Conservation (phyloP, 1,284 basidiomycete genomes). For the Ceratobasidium sp. region DNA sequence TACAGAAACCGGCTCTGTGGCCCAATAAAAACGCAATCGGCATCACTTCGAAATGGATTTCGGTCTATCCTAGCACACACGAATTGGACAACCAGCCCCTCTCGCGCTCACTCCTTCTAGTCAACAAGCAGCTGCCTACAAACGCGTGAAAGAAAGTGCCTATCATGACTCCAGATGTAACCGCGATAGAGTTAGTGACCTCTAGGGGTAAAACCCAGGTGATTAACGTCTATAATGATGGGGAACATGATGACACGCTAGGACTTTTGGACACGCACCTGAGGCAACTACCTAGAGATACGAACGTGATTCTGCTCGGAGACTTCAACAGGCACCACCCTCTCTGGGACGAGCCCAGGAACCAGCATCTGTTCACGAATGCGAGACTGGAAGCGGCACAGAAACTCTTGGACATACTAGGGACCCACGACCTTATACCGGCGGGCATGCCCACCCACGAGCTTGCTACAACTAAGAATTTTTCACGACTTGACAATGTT, state of each 20-base stretch:
- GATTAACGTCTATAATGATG: slow-evolving; percentile 1
- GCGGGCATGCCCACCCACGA: too few species aligned
- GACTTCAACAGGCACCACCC: slow-evolving; percentile 36
- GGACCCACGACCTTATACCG: too few species aligned
- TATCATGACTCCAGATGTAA: background rate
- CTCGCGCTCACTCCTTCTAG: background rate
- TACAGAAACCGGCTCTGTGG: slow-evolving; percentile 6
- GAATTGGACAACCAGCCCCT: background rate
- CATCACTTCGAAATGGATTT: background rate
- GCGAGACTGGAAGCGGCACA: too few species aligned
- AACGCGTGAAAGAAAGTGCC: background rate
- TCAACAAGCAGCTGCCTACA: background rate
- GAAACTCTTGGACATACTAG: too few species aligned
- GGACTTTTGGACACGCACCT: background rate
- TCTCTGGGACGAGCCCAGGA: background rate
- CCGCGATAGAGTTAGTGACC: background rate
- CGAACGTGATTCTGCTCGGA: slow-evolving; percentile 5
- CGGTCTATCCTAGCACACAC: slow-evolving; percentile 20
- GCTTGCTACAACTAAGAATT: background rate
- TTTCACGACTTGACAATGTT: slow-evolving; percentile 20
- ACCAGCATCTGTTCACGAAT: too few species aligned
- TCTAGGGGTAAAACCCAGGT: background rate
- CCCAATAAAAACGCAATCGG: background rate
- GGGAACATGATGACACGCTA: background rate
- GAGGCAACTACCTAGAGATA: background rate